Evolutionary conservation across 371 early-diverging fungal species (phyloP).

Genomic region (Rhizopus sp.): DNA sequence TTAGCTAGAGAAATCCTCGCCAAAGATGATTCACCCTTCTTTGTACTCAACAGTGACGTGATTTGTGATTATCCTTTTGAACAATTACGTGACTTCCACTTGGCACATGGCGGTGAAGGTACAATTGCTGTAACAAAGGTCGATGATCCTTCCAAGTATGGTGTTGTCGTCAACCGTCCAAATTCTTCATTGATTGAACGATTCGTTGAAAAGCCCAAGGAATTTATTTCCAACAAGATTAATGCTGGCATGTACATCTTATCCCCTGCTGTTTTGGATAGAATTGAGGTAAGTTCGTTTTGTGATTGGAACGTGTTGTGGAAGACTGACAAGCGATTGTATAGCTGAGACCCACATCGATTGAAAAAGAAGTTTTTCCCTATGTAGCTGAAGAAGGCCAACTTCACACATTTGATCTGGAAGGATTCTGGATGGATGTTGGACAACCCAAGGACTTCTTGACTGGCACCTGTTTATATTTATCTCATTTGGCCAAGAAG

Average conservation of each 20-base stretch:
- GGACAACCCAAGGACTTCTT: slow-evolving; percentile 99
- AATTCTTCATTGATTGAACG: slow-evolving; percentile 76
- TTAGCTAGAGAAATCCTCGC: slow-evolving; percentile 90
- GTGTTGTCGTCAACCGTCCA: slow-evolving; percentile 88
- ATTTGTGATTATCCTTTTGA: slow-evolving; percentile 98
- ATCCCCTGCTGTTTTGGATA: slow-evolving; percentile 86
- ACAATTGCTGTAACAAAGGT: slow-evolving; percentile 96
- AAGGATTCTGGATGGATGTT: slow-evolving; percentile 99
- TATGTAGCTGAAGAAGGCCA: slow-evolving; percentile 82
- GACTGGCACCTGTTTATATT: slow-evolving; percentile 93
- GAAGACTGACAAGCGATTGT: slow-evolving; percentile 7
- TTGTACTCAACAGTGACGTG: slow-evolving; percentile 99
- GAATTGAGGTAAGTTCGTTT: slow-evolving; percentile 72
- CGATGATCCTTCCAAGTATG: slow-evolving; percentile 98
- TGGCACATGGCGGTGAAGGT: slow-evolving; percentile 87
- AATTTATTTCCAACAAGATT: slow-evolving; percentile 94
- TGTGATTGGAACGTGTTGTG: slow-evolving; percentile 1
- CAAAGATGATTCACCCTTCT: slow-evolving; percentile 93
- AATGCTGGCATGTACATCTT: slow-evolving; percentile 99
- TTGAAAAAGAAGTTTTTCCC: slow-evolving; percentile 99
- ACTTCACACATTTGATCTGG: slow-evolving; percentile 90
- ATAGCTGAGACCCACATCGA: slow-evolving; percentile 81
- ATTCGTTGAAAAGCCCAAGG: slow-evolving; percentile 98
- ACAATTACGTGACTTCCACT: slow-evolving; percentile 85
- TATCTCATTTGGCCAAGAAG: slow-evolving; percentile 78